A percentile compares a stretch with the other conserved stretches of the same genome.
Evolutionary conservation across 768 basidiomycete species (phyloP).

Genomic region (Gelatoporia subvermispora): DNA sequence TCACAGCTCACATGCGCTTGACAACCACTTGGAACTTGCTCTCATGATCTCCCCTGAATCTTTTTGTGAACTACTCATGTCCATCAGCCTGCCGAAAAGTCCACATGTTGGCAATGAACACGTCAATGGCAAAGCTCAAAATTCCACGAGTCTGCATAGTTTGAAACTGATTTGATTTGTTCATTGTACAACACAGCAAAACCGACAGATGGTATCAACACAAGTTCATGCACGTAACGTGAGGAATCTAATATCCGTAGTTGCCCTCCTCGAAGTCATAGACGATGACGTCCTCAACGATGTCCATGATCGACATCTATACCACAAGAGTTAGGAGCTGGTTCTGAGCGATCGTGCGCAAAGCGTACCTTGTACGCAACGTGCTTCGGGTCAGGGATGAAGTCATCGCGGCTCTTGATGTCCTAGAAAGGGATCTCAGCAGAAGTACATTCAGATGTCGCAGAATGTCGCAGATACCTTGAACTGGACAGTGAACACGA

Average conservation of each 20-base stretch:
- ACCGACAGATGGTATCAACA: no score
- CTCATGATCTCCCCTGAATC: no score
- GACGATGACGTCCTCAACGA: constrained; percentile 7
- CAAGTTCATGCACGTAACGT: no score
- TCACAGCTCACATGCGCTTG: no score
- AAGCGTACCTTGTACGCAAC: constrained; percentile 5
- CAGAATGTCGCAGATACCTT: constrained; percentile 1
- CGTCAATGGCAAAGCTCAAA: no score
- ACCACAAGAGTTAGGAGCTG: neutral
- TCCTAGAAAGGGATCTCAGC: neutral
- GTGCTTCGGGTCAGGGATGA: constrained; percentile 7
- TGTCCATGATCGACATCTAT: constrained; percentile 6
- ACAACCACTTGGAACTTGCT: no score
- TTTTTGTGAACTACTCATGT: no score
- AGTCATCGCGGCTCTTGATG: constrained; percentile 4
- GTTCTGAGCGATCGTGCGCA: neutral
- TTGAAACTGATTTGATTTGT: no score
- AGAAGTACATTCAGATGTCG: neutral
- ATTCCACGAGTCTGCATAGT: no score
- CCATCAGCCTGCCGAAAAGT: no score
- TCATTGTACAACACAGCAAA: no score
- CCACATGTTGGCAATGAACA: no score
- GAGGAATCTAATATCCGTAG: constrained; percentile 3
- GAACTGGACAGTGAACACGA: constrained; percentile 9
- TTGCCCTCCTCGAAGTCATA: constrained; percentile 7